Percentiles rank a stretch among this genome's conserved stretches.
phyloP scores from a whole-genome alignment of 768 basidiomycete genomes.

The Leccinum uliginosum region DNA sequence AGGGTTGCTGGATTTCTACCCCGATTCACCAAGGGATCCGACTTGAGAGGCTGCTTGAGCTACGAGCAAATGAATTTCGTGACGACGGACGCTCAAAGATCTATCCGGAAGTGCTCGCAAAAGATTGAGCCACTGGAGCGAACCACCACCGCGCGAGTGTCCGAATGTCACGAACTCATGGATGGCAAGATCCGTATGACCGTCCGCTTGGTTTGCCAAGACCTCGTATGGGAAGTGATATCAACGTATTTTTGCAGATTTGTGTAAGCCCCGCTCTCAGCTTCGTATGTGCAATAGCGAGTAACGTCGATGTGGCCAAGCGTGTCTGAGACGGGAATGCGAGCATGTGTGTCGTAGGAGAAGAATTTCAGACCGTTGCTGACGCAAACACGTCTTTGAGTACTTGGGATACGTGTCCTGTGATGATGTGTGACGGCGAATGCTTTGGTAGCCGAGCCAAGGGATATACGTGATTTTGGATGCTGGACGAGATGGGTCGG shows the following conservation, averaged over 20 bases:
- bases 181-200: slow-evolving; percentile 35
- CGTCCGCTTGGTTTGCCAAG: slow-evolving; percentile 39
- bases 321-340: slow-evolving; percentile 11
- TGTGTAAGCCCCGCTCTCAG: slow-evolving; percentile 32
- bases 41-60: slow-evolving; percentile 42
- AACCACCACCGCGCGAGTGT: slow-evolving; percentile 38
- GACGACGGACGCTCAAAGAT: slow-evolving; percentile 34
- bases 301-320: slow-evolving; percentile 13
- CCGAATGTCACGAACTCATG: slow-evolving; percentile 45
- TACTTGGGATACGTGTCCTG: slow-evolving; percentile 13
- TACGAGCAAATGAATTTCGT: slow-evolving; percentile 39
- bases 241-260: slow-evolving; percentile 33
- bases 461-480: slow-evolving; percentile 15
- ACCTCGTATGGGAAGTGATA: slow-evolving; percentile 34
- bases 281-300: slow-evolving; percentile 26
- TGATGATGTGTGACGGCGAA: slow-evolving; percentile 30
- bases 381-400: slow-evolving; percentile 15
- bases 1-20: slow-evolving; percentile 5
- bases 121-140: slow-evolving; percentile 49
- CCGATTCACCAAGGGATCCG: slow-evolving; percentile 22
- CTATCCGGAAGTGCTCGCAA: slow-evolving; percentile 37
- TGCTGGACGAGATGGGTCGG: slow-evolving; percentile 14
- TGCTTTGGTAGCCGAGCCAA: slow-evolving; percentile 21
- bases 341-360: slow-evolving; percentile 22
- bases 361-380: slow-evolving; percentile 29